Percentiles rank a stretch among this genome's conserved stretches.
Evolutionary conservation across 495 filamentous ascomycete species (phyloP).

Genomic region (Aspergillus campestris): DNA sequence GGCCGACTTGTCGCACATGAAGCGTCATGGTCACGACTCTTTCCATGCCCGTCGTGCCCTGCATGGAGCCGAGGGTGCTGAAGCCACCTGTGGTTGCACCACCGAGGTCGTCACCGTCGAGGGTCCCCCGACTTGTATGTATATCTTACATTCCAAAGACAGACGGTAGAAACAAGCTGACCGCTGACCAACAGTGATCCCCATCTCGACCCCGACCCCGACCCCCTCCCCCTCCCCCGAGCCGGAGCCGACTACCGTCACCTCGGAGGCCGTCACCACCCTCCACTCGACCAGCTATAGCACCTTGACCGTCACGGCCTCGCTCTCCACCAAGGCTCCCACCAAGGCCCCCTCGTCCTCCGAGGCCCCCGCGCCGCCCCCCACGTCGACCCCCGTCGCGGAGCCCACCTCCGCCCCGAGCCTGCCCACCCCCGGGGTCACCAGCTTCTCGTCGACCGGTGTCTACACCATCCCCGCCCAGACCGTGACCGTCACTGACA

Average conservation of each 20-base stretch:
- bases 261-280: slow-evolving; percentile 16
- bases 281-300: slow-evolving; percentile 32
- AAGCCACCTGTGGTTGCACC: slow-evolving; percentile 56
- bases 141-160: not conserved
- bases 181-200: slow-evolving; percentile 15
- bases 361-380: slow-evolving; percentile 30
- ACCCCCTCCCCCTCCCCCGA: slow-evolving; percentile 11
- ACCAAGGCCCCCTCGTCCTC: slow-evolving; percentile 12
- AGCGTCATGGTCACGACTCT: slow-evolving; percentile 53
- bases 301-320: slow-evolving; percentile 26
- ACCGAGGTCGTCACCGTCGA: slow-evolving; percentile 56
- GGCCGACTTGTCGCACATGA: slow-evolving; percentile 46
- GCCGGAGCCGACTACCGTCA: slow-evolving; percentile 15
- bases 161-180: not conserved
- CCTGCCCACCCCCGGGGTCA: slow-evolving; percentile 59
- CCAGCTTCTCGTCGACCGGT: slow-evolving; percentile 63
- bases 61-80: slow-evolving; percentile 13
- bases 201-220: slow-evolving; percentile 15
- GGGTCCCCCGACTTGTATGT: slow-evolving; percentile 53
- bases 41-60: slow-evolving; percentile 43
- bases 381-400: slow-evolving; percentile 25
- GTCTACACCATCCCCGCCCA: slow-evolving; percentile 74
- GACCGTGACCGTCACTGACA: slow-evolving; percentile 62
- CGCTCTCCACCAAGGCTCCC: slow-evolving; percentile 13
- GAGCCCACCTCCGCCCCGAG: slow-evolving; percentile 11